Evolutionary conservation across 1,284 basidiomycete species (phyloP).

Genomic region (Tremellales sp.): DNA sequence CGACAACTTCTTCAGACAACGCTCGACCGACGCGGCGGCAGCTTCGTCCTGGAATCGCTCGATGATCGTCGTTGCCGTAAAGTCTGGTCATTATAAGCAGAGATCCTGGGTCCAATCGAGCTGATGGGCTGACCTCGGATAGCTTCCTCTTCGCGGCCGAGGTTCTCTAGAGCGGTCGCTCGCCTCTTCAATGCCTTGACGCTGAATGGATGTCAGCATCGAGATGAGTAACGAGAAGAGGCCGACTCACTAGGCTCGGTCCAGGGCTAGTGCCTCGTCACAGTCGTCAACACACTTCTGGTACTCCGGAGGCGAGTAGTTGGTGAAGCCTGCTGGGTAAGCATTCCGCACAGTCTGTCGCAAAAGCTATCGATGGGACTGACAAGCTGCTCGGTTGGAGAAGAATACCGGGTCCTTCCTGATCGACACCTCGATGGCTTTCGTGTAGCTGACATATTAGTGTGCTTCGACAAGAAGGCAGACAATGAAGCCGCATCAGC

Average conservation of each 20-base stretch:
- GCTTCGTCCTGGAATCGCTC: slow-evolving; percentile 84
- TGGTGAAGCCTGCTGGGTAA: slow-evolving; percentile 77
- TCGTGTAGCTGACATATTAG: slow-evolving; percentile 63
- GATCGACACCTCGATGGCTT: slow-evolving; percentile 80
- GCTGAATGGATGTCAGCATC: slow-evolving; percentile 19
- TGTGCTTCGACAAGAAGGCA: not conserved
- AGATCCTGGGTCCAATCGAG: slow-evolving; percentile 2
- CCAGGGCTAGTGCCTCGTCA: slow-evolving; percentile 78
- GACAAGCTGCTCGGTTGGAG: slow-evolving; percentile 95
- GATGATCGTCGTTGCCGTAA: slow-evolving; percentile 90
- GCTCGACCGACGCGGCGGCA: slow-evolving; percentile 79
- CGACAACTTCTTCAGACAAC: slow-evolving; percentile 83
- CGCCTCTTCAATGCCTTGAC: slow-evolving; percentile 94
- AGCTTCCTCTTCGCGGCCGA: slow-evolving; percentile 70
- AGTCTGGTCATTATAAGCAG: slow-evolving; percentile 62
- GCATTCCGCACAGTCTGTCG: too few species aligned
- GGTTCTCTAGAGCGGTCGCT: slow-evolving; percentile 75
- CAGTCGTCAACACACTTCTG: slow-evolving; percentile 88
- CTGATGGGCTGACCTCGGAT: slow-evolving; percentile 61
- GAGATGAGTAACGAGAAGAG: not conserved
- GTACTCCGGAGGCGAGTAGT: slow-evolving; percentile 77
- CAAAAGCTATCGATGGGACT: slow-evolving; percentile 30
- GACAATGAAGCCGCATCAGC: too few species aligned
- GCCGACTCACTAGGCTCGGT: slow-evolving; percentile 61
- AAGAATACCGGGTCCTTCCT: slow-evolving; percentile 90